Conservation (phyloP, 768 basidiomycete species). For the Leccinum fibrillosum region DNA sequence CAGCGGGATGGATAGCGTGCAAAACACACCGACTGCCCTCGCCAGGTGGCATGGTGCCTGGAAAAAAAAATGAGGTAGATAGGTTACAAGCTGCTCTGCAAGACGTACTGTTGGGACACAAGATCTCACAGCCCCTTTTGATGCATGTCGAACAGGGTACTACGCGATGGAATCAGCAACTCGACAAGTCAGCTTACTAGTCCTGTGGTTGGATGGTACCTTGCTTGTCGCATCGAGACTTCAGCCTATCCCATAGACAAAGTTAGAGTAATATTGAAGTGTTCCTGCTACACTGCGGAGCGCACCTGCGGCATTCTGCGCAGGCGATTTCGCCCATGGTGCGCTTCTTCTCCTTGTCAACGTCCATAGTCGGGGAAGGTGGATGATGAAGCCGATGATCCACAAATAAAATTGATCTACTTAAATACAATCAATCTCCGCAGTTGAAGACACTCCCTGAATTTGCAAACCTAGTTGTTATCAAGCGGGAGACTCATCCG, state of each 20-base stretch:
- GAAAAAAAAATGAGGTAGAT: neutral
- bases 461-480: neutral
- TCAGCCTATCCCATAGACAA: conserved; percentile 16
- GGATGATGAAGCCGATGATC: too few species aligned
- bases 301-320: conserved; percentile 31
- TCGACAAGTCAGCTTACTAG: neutral
- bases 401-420: neutral
- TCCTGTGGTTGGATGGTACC: conserved; percentile 1
- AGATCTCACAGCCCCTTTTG: conserved; percentile 43
- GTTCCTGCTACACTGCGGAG: neutral
- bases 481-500: neutral
- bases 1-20: neutral
- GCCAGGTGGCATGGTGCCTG: conserved; percentile 52
- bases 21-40: conserved; percentile 48
- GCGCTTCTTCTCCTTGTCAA: conserved; percentile 22
- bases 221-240: conserved; percentile 28
- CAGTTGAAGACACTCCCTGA: neutral
- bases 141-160: conserved; percentile 42
- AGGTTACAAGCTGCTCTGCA: neutral
- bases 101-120: conserved; percentile 50
- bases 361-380: conserved; percentile 7
- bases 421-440: conserved; percentile 10
- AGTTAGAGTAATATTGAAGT: neutral
- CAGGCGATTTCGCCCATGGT: conserved; percentile 29
- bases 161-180: conserved; percentile 7